Evolutionary conservation across 805 yeast genomes (phyloP).

Genomic region (Candida sphagnicola): DNA sequence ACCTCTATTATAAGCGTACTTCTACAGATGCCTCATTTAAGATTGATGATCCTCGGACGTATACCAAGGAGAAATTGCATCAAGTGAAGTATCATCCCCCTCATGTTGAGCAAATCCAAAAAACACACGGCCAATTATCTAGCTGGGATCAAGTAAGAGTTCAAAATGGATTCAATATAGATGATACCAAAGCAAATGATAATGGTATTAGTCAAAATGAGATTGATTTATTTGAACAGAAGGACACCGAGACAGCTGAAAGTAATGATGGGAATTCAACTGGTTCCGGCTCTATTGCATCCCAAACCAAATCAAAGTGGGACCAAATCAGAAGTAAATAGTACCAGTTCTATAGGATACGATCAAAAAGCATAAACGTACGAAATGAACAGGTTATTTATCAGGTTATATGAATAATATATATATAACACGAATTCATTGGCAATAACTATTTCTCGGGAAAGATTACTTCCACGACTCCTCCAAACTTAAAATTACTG

Average conservation of each 20-base stretch:
- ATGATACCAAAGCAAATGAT: not conserved
- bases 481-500: no score
- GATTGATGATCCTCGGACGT: slow-evolving; percentile 51
- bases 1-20: slow-evolving; percentile 48
- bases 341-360: not conserved
- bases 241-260: not conserved
- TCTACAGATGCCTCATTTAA: slow-evolving; percentile 47
- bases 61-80: slow-evolving; percentile 22
- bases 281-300: not conserved
- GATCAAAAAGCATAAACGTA: no score
- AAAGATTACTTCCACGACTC: no score
- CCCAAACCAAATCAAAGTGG: slow-evolving; percentile 3
- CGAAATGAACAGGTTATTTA: no score
- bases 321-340: slow-evolving; percentile 3
- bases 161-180: slow-evolving; percentile 23
- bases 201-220: not conserved
- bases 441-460: no score
- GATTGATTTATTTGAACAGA: not conserved
- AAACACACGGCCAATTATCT: slow-evolving; percentile 8
- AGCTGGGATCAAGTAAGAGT: slow-evolving; percentile 36
- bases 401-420: no score
- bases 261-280: not conserved
- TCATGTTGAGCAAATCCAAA: slow-evolving; percentile 1
- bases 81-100: slow-evolving; percentile 26
- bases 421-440: no score